Percentiles rank a stretch among this genome's conserved stretches.
phyloP scores from a whole-genome alignment of 257 asterid species.

The Capsicum baccatum region DNA sequence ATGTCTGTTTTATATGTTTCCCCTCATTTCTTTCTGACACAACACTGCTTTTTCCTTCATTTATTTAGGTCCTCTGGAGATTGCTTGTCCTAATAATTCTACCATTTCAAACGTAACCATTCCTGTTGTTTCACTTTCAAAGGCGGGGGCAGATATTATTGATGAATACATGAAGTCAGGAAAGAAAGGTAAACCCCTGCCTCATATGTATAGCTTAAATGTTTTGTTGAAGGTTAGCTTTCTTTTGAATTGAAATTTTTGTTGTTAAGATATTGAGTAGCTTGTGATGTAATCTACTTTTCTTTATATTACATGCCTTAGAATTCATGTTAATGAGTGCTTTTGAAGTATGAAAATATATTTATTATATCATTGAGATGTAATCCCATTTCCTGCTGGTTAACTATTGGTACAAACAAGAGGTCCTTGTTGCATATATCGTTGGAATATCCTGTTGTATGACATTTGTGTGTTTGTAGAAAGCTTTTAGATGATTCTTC shows the following conservation, averaged over 20 bases:
- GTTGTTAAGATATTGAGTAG: constrained; percentile 24
- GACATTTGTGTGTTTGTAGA: background rate
- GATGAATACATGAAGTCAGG: constrained; percentile 61
- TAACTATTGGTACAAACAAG: background rate
- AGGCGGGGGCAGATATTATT: constrained; percentile 75
- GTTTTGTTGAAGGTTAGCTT: background rate
- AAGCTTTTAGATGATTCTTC: constrained; percentile 29
- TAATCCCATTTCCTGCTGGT: constrained; percentile 1
- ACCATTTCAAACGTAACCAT: constrained; percentile 62
- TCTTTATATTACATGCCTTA: background rate
- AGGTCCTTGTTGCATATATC: constrained; percentile 17
- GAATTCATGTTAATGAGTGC: constrained; percentile 3
- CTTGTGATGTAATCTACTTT: constrained; percentile 12
- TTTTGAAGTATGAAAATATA: constrained; percentile 9
- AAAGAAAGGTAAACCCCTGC: constrained; percentile 53
- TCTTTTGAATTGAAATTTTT: constrained; percentile 17
- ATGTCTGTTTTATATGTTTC: background rate
- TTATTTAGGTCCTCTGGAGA: constrained; percentile 71
- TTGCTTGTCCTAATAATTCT: constrained; percentile 73
- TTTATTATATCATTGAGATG: constrained; percentile 5
- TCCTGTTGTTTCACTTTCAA: constrained; percentile 78
- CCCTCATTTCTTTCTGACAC: constrained; percentile 24
- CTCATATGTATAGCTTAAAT: background rate
- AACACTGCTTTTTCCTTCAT: constrained; percentile 40
- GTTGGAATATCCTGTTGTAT: background rate